These are phyloP conservation scores for Stemphylium beticola DNA, from an alignment of 2,329 filamentous ascomycete species.

Conservation along the genomic window DNA sequence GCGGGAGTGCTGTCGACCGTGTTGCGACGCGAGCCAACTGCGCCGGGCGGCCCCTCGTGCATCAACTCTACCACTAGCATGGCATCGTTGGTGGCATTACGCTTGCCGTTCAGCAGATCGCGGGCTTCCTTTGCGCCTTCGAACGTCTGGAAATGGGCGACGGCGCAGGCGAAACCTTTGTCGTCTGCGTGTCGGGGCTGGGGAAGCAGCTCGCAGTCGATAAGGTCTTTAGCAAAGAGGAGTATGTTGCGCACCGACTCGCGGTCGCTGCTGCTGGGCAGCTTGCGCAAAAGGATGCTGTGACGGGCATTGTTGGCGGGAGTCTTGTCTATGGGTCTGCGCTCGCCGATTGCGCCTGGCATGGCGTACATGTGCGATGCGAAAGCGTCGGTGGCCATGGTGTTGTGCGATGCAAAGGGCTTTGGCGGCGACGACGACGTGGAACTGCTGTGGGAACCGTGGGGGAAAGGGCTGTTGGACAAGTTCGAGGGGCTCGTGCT, in stretches of 20 bases:
- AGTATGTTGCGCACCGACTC: constrained; percentile 68
- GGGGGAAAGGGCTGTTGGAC: constrained; percentile 48
- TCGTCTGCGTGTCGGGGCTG: constrained; percentile 62
- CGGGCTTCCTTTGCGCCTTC: constrained; percentile 66
- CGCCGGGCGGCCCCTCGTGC: constrained; percentile 41
- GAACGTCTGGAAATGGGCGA: constrained; percentile 64
- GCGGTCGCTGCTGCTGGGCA: constrained; percentile 64
- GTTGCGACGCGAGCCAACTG: constrained; percentile 59
- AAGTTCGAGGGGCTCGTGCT: constrained; percentile 51
- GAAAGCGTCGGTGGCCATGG: constrained; percentile 52
- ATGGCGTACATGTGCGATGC: constrained; percentile 49
- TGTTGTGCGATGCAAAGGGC: constrained; percentile 42
- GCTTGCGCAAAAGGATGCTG: constrained; percentile 63
- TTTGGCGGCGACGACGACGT: constrained; percentile 50
- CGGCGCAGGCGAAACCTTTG: constrained; percentile 61
- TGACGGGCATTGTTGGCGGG: constrained; percentile 34
- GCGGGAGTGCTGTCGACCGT: constrained; percentile 58
- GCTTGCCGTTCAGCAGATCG: constrained; percentile 66
- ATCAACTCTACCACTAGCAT: constrained; percentile 66
- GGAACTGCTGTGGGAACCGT: constrained; percentile 49
- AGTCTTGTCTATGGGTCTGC: constrained; percentile 47
- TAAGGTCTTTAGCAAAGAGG: constrained; percentile 68
- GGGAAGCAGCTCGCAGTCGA: constrained; percentile 64
- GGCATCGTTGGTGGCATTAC: constrained; percentile 65
- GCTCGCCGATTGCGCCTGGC: constrained; percentile 50